Evolutionary conservation across 805 yeast genomes (phyloP).

Genomic region (Hanseniaspora opuntiae): DNA sequence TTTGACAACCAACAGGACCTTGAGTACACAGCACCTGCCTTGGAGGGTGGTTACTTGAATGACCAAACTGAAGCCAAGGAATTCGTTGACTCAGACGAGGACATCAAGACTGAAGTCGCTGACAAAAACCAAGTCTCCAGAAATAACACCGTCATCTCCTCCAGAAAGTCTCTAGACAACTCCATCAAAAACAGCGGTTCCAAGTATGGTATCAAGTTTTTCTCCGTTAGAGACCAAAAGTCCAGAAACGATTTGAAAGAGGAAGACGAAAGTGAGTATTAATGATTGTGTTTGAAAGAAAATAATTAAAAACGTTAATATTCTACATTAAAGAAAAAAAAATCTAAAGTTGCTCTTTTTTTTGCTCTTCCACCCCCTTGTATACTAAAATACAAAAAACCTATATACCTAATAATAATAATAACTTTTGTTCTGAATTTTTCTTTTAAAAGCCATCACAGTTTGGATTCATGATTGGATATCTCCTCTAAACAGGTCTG

Average conservation of each 20-base stretch:
- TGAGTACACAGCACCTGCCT: not conserved
- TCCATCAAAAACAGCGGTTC: conserved; percentile 18
- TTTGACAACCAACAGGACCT: not conserved
- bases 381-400: not conserved
- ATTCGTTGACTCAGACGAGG: conserved; percentile 3
- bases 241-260: conserved; percentile 28
- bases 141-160: conserved; percentile 12
- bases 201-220: conserved; percentile 54
- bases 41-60: not conserved
- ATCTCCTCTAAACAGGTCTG: conserved; percentile 16
- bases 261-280: conserved; percentile 25
- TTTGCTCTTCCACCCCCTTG: no score
- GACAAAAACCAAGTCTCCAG: conserved; percentile 8
- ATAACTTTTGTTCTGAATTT: not conserved
- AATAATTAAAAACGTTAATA: not conserved
- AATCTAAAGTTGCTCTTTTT: no score
- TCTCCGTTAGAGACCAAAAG: conserved; percentile 49
- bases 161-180: conserved; percentile 13
- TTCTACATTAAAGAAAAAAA: not conserved
- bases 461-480: conserved; percentile 5
- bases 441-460: not conserved
- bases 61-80: not conserved
- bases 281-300: not conserved
- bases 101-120: conserved; percentile 12
- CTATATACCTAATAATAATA: not conserved